Percentiles rank a stretch among this genome's conserved stretches.
Evolutionary conservation across 345 rosid species (phyloP).

Genomic region (Zanthoxylum bungeanum): DNA sequence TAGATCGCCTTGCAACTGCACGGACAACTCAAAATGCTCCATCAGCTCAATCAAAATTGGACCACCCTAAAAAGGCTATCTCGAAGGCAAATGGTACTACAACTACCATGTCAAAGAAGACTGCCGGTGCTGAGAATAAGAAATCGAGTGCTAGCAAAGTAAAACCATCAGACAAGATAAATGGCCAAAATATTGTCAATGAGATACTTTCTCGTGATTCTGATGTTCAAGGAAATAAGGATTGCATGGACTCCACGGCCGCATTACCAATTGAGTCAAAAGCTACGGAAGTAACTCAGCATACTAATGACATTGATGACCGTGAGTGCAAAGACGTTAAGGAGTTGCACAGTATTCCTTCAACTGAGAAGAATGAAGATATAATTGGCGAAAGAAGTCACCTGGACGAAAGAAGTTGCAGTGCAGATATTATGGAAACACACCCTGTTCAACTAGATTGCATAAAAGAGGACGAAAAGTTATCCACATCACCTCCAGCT

Average conservation of each 20-base stretch:
- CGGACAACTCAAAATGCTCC: constrained; percentile 44
- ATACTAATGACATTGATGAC: constrained; percentile 32
- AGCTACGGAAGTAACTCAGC: constrained; percentile 24
- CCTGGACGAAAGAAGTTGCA: constrained; percentile 20
- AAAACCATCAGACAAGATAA: constrained; percentile 40
- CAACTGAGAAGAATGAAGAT: constrained; percentile 33
- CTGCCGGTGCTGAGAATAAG: constrained; percentile 29
- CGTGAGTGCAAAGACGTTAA: constrained; percentile 64
- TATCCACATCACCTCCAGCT: constrained; percentile 25
- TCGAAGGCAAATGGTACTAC: constrained; percentile 36
- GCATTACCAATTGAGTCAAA: constrained; percentile 23
- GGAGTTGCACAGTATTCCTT: constrained; percentile 43
- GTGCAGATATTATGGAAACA: constrained; percentile 16
- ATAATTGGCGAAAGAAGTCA: constrained; percentile 16
- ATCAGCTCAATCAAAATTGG: constrained; percentile 34
- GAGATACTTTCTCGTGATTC: constrained; percentile 28
- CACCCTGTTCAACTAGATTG: constrained; percentile 18
- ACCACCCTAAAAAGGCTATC: constrained; percentile 43
- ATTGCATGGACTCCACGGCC: constrained; percentile 21
- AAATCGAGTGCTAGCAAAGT: constrained; percentile 32
- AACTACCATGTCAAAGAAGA: constrained; percentile 31
- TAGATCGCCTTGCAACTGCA: constrained; percentile 82
- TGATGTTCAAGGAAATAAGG: constrained; percentile 41
- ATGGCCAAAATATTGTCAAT: constrained; percentile 12
- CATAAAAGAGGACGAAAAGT: constrained; percentile 26